Evolutionary conservation across 768 basidiomycete species (phyloP).

Genomic region (Asterophora parasitica): DNA sequence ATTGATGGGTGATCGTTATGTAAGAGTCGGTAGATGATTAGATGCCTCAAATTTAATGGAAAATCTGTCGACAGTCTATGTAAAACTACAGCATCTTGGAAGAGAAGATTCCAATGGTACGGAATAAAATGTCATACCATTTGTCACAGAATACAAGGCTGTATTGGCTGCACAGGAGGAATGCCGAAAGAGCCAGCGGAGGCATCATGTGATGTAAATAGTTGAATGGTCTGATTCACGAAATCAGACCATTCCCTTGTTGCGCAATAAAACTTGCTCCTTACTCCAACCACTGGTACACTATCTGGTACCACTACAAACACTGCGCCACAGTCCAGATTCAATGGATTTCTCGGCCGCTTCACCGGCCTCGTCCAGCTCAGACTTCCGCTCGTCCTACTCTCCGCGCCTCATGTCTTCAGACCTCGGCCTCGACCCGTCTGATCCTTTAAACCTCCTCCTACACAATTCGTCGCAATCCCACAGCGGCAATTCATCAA

Average conservation of each 20-base stretch:
- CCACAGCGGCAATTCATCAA: constrained; percentile 26
- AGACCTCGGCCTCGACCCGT: constrained; percentile 48
- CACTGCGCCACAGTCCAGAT: background rate
- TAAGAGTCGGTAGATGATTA: too few relatives aligned
- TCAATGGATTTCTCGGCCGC: constrained; percentile 13
- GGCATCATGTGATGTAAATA: constrained; percentile 15
- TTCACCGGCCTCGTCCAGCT: constrained; percentile 18
- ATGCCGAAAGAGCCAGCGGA: background rate
- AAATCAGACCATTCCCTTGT: constrained; percentile 13
- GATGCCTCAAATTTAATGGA: too few relatives aligned
- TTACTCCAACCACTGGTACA: background rate
- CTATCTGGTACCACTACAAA: constrained; percentile 8
- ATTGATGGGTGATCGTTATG: background rate
- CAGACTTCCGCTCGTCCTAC: constrained; percentile 13
- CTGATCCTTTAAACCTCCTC: constrained; percentile 56
- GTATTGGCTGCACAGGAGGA: background rate
- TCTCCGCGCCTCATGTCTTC: constrained; percentile 27
- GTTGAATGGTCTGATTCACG: constrained; percentile 16
- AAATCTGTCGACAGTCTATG: too few relatives aligned
- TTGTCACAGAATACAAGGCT: too few relatives aligned
- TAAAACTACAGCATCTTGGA: too few relatives aligned
- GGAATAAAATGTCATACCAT: too few relatives aligned
- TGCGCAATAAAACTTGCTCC: background rate
- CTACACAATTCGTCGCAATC: constrained; percentile 40
- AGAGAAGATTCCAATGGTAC: too few relatives aligned